These are phyloP conservation scores for Salix exigua DNA, from an alignment of 345 rosid genomes.

Conservation along the genomic window DNA sequence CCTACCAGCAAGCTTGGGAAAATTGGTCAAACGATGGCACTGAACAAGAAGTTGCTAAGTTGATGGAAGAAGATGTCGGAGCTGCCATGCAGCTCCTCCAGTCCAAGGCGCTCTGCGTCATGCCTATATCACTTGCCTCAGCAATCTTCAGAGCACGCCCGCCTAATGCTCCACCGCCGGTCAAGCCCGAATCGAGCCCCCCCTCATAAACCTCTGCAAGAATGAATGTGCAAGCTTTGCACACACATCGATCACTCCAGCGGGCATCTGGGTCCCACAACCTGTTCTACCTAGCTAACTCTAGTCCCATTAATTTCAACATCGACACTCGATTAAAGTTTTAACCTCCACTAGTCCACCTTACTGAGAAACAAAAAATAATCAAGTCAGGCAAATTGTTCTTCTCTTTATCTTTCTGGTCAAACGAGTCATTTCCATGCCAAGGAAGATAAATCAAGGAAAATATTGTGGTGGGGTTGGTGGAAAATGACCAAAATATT, in stretches of 20 bases:
- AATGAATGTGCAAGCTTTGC: background rate
- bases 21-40: constrained; percentile 71
- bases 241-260: background rate
- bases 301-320: background rate
- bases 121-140: constrained; percentile 66
- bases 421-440: constrained; percentile 24
- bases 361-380: background rate
- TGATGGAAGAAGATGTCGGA: constrained; percentile 79
- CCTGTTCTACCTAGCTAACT: background rate
- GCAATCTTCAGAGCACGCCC: constrained; percentile 53
- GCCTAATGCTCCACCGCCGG: constrained; percentile 29
- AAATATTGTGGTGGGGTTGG: constrained; percentile 33
- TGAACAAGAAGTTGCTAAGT: constrained; percentile 62
- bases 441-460: constrained; percentile 8
- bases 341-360: constrained; percentile 1
- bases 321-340: constrained; percentile 7
- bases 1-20: constrained; percentile 53
- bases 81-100: constrained; percentile 82
- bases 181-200: constrained; percentile 52
- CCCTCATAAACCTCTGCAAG: constrained; percentile 26
- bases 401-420: constrained; percentile 10
- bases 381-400: constrained; percentile 9
- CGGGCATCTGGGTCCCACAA: constrained; percentile 10
- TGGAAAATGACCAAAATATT: constrained; percentile 44
- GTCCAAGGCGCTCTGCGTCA: constrained; percentile 75